Evolutionary conservation across 2,329 filamentous ascomycete genomes (phyloP), one percentile per base, ranked within the genome.

Genomic region (Cladophialophora bantiana): DNA sequence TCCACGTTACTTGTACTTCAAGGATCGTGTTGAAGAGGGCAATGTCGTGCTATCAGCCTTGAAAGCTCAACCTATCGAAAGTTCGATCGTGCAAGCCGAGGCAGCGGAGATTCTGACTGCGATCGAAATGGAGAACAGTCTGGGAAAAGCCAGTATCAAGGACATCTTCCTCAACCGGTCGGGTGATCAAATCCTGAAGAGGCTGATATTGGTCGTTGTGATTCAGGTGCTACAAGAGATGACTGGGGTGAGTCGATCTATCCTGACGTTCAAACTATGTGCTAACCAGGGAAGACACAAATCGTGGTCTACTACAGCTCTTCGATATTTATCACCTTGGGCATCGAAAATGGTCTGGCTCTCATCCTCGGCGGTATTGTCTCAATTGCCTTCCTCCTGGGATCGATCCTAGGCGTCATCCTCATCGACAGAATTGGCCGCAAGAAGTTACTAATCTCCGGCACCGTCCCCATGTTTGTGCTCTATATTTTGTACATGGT

Each of bases 391-490:
- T 64, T 64, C 55, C 52, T 55, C 31, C 54, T 64, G 7, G 62
- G 62, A 2, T 50, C 62, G 9, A 15, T 64, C 45, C 15, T 59
- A 10, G 62, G 62, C 26, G 55, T 91, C 63, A 86, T 85, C 74
- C 82, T 92, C 56, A 88, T 92, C 68, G 90, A 92, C 74, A 84
- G 82, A 68, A 78, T 88, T 7, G 87, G 87, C 32, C 83, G 87
- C 36, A 82, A 86, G 61, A 86, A 84, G 32, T 83, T 92, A 26
- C 83, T 92, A 55, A 83, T 92, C 75, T 80, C 84, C 66, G 90
- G 90, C 60, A 88, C 85, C 7, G 73, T 81, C 3, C 53, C 62
- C 32, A 38, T 59, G 42, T 34, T 64, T 35, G 35, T 64, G 36
- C 34, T 52, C 6, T 64, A 64, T 32, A 52, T 52, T 42, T 15